phyloP scores from a whole-genome alignment of 352 stramenopile species.

The Pythium aphanidermatum region DNA sequence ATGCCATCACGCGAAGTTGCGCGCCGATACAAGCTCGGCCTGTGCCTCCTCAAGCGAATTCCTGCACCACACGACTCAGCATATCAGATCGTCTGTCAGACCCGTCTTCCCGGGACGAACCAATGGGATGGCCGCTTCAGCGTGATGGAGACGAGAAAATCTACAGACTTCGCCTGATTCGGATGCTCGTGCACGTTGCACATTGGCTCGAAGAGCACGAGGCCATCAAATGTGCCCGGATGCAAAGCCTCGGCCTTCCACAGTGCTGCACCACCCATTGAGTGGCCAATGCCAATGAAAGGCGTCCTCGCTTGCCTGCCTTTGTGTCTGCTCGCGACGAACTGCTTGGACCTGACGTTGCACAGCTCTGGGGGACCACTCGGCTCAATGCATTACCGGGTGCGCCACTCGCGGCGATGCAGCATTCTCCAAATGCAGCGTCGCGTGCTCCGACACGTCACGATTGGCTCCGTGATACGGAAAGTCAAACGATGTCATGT shows the following conservation, averaged over 20 bases:
- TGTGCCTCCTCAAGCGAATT: slow-evolving; percentile 7
- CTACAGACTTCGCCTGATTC: slow-evolving; percentile 9
- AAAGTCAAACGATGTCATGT: slow-evolving; percentile 37
- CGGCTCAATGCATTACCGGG: slow-evolving; percentile 14
- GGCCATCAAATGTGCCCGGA: slow-evolving; percentile 36
- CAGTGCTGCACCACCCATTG: slow-evolving; percentile 34
- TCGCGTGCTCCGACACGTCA: slow-evolving; percentile 26
- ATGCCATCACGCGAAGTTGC: slow-evolving; percentile 37
- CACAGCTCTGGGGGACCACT: slow-evolving; percentile 24
- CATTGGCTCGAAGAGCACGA: slow-evolving; percentile 42
- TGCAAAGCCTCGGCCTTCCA: slow-evolving; percentile 31
- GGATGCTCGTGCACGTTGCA: slow-evolving; percentile 21
- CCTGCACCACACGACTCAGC: slow-evolving; percentile 2
- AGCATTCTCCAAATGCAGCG: slow-evolving; percentile 24
- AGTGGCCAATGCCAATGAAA: slow-evolving; percentile 46
- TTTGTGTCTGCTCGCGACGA: neutral
- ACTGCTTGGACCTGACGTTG: slow-evolving; percentile 20
- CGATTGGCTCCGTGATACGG: slow-evolving; percentile 43
- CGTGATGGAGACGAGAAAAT: neutral
- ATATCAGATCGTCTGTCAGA: neutral
- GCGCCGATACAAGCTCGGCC: slow-evolving; percentile 18
- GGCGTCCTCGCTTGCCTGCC: slow-evolving; percentile 9
- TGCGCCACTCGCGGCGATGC: slow-evolving; percentile 26
- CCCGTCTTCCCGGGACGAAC: neutral
- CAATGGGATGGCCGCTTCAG: slow-evolving; percentile 5